These are phyloP conservation scores for Eucalyptus guilfoylei DNA, from an alignment of 345 rosid genomes.

Conservation along the genomic window DNA sequence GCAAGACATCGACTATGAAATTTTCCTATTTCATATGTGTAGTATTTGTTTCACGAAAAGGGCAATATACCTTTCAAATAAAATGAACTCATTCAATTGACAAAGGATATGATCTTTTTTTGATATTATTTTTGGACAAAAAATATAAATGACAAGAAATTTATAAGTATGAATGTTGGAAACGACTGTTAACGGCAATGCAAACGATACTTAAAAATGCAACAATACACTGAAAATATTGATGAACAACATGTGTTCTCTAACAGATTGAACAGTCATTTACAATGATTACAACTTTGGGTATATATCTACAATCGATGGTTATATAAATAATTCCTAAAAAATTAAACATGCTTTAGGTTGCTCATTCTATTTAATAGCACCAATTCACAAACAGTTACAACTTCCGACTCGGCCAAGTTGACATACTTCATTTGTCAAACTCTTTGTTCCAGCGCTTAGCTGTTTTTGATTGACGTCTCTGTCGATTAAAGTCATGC, in stretches of 20 bases:
- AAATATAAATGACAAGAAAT: background rate
- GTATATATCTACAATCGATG: too few relatives aligned
- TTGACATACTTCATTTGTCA: background rate
- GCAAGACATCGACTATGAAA: background rate
- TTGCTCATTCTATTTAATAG: background rate
- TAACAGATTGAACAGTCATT: too few relatives aligned
- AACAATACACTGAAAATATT: too few relatives aligned
- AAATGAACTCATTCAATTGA: background rate
- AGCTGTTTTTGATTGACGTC: background rate
- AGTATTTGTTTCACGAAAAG: background rate
- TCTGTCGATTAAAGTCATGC: too few relatives aligned
- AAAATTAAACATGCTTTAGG: too few relatives aligned
- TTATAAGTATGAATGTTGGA: background rate
- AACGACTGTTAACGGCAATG: too few relatives aligned
- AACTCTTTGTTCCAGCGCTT: background rate
- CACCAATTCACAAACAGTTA: background rate
- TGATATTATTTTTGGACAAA: background rate
- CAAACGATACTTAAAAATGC: too few relatives aligned
- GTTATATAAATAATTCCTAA: too few relatives aligned
- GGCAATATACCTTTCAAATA: background rate
- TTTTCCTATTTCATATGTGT: background rate
- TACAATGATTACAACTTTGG: background rate
- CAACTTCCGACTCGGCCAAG: background rate
- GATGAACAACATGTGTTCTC: background rate
- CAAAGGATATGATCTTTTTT: background rate